These are phyloP conservation scores for Colletotrichum trifolii DNA, from an alignment of 2,329 filamentous ascomycete species.

Conservation along the genomic window DNA sequence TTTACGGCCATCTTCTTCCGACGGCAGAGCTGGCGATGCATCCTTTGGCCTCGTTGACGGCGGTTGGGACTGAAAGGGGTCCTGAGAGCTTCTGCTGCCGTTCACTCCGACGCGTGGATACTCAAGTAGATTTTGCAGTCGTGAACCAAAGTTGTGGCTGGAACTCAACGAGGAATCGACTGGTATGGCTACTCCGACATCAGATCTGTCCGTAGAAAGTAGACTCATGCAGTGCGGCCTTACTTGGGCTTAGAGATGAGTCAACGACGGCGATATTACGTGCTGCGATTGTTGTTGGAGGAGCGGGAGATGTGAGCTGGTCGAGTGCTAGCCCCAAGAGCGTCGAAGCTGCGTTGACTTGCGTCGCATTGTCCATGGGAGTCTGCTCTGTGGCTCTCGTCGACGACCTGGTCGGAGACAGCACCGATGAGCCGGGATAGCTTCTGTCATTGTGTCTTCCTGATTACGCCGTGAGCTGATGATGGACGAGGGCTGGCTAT, in stretches of 20 bases:
- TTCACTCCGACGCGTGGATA: conserved; percentile 27
- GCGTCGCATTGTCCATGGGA: conserved; percentile 24
- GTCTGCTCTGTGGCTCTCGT: conserved; percentile 10
- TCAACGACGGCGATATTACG: background rate
- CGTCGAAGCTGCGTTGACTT: conserved; percentile 28
- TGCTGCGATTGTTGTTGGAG: background rate
- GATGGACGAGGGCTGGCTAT: no score
- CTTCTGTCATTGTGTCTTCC: background rate
- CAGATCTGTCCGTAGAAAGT: background rate
- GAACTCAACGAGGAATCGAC: conserved; percentile 36
- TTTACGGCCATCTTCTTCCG: conserved; percentile 35
- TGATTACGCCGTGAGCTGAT: background rate
- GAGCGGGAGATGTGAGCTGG: conserved; percentile 7
- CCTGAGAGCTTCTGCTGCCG: no score
- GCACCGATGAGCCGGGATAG: background rate
- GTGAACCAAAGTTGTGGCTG: conserved; percentile 38
- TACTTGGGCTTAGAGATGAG: conserved; percentile 18
- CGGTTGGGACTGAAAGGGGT: background rate
- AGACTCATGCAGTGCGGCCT: background rate
- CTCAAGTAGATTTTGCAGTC: conserved; percentile 37
- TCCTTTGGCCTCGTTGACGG: background rate
- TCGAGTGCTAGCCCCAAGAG: conserved; percentile 17
- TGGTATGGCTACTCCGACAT: conserved; percentile 29
- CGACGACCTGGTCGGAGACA: background rate
- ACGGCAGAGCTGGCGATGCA: conserved; percentile 24